Conservation (phyloP, 495 filamentous ascomycete genomes). For the Chaetomidium leptoderma region DNA sequence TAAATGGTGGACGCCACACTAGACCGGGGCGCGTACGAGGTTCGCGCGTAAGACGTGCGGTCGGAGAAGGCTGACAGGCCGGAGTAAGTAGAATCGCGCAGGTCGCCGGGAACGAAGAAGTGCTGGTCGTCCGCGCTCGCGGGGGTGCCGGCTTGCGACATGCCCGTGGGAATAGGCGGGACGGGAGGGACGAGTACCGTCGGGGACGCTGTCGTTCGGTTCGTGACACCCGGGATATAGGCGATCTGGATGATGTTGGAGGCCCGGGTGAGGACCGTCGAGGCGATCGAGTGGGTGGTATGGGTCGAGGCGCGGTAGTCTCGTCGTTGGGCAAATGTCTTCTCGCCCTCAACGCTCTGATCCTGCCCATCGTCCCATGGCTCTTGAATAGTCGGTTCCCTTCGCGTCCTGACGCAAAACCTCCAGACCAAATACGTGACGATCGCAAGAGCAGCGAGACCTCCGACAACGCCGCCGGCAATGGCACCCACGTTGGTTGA, state of each 20-base stretch:
- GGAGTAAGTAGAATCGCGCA: constrained; percentile 83
- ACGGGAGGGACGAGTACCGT: constrained; percentile 85
- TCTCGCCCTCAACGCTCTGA: constrained; percentile 51
- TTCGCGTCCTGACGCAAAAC: constrained; percentile 77
- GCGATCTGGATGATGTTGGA: constrained; percentile 99
- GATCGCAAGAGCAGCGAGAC: constrained; percentile 61
- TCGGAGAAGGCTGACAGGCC: constrained; percentile 60
- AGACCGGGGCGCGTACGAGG: constrained; percentile 63
- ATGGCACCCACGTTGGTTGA: constrained; percentile 71
- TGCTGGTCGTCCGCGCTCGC: constrained; percentile 69
- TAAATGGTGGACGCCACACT: constrained; percentile 92
- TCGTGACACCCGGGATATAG: constrained; percentile 96
- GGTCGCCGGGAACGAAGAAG: constrained; percentile 89
- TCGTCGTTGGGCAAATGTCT: constrained; percentile 56
- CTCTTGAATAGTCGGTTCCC: constrained; percentile 53
- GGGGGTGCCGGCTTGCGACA: constrained; percentile 53
- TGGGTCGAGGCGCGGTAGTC: constrained; percentile 75
- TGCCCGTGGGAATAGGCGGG: constrained; percentile 77
- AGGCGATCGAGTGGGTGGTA: constrained; percentile 86
- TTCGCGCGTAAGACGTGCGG: constrained; percentile 60
- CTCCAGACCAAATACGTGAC: constrained; percentile 79
- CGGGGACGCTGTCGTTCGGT: constrained; percentile 77
- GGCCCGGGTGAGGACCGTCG: constrained; percentile 88
- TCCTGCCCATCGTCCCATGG: constrained; percentile 53
- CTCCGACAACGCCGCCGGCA: constrained; percentile 78